Evolutionary conservation across 768 basidiomycete species (phyloP).

Genomic region (Pleurotus citrinopileatus): DNA sequence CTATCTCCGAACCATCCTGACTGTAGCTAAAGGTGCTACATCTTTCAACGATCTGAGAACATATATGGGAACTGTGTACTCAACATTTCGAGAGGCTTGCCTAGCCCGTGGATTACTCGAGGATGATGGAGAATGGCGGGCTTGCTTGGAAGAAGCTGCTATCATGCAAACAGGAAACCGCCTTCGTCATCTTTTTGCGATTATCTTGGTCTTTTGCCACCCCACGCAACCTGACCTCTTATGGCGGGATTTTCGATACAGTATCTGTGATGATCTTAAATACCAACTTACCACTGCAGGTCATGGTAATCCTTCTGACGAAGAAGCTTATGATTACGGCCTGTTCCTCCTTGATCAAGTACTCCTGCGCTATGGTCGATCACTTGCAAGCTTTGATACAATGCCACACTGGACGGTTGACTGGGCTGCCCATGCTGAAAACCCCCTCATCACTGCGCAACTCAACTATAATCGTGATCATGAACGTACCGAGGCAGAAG

Average conservation of each 20-base stretch:
- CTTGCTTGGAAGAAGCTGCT: conserved; percentile 38
- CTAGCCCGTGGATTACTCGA: conserved; percentile 25
- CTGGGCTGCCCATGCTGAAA: conserved; percentile 22
- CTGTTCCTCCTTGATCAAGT: conserved; percentile 34
- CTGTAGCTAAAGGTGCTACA: conserved; percentile 30
- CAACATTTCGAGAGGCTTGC: conserved; percentile 35
- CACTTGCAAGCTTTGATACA: conserved; percentile 21
- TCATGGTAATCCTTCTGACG: conserved; percentile 19
- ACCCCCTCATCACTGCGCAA: conserved; percentile 31
- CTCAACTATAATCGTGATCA: conserved; percentile 21
- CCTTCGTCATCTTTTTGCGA: conserved; percentile 36
- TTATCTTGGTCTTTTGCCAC: conserved; percentile 31
- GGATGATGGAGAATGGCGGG: conserved; percentile 42
- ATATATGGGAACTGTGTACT: conserved; percentile 14
- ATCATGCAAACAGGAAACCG: conserved; percentile 32
- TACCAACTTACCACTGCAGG: conserved; percentile 14
- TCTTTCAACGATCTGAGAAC: conserved; percentile 24
- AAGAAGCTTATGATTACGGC: conserved; percentile 37
- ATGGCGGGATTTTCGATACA: conserved; percentile 29
- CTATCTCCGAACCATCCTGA: conserved; percentile 38
- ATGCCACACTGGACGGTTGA: conserved; percentile 28
- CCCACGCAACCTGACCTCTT: conserved; percentile 30
- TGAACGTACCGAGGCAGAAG: background rate
- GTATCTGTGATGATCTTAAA: conserved; percentile 41
- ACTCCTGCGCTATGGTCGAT: conserved; percentile 19